phyloP scores from a whole-genome alignment of 805 yeast genomes.

The Sugiyamaella floridensis region DNA sequence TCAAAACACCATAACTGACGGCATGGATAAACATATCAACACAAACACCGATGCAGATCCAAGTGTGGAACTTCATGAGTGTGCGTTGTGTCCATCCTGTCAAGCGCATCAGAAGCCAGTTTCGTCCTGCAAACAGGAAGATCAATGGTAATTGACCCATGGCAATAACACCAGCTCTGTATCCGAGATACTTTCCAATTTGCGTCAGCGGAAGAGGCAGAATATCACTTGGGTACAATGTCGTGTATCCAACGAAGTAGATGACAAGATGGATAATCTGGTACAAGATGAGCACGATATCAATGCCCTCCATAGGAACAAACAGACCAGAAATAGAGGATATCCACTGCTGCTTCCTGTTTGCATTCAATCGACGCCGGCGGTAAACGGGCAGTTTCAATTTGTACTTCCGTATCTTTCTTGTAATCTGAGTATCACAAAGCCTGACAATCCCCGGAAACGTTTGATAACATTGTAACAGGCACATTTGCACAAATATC shows the following conservation, averaged over 20 bases:
- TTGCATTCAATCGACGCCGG: not conserved
- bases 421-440: not conserved
- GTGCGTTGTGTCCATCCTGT: slow-evolving; percentile 60
- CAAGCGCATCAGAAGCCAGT: slow-evolving; percentile 54
- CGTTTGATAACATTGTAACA: not conserved
- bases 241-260: slow-evolving; percentile 15
- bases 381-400: not conserved
- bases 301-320: slow-evolving; percentile 18
- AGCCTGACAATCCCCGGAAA: not conserved
- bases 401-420: not conserved
- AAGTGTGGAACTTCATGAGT: slow-evolving; percentile 55
- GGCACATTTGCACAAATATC: not conserved
- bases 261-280: slow-evolving; percentile 26
- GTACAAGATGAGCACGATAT: slow-evolving; percentile 28
- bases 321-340: no score
- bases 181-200: slow-evolving; percentile 30
- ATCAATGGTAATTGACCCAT: slow-evolving; percentile 38
- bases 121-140: slow-evolving; percentile 63
- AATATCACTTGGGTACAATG: slow-evolving; percentile 7
- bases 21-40: slow-evolving; percentile 51
- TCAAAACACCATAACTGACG: slow-evolving; percentile 40
- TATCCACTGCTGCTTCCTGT: not conserved
- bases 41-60: slow-evolving; percentile 51
- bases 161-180: slow-evolving; percentile 13
- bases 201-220: slow-evolving; percentile 9